These are phyloP conservation scores for Heliamphora exappendiculata DNA, from an alignment of 148 eudicot species.

Conservation along the genomic window DNA sequence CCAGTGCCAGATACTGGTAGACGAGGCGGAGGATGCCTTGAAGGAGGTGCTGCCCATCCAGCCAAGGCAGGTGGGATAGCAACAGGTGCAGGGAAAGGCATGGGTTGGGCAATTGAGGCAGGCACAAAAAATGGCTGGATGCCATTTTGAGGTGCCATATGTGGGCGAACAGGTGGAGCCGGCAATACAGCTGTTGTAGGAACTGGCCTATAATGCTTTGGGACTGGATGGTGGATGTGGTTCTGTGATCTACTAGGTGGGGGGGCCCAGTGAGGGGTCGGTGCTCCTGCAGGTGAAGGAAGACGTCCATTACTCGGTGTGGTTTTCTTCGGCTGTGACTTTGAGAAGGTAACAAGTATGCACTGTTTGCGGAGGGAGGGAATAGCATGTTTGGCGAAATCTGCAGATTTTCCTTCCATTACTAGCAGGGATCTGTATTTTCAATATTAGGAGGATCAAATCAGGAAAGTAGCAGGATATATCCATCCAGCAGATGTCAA, in stretches of 20 bases:
- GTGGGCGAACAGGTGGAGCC: no score
- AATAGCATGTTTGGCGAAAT: slow-evolving; percentile 40
- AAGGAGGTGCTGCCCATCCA: slow-evolving; percentile 38
- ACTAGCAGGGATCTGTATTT: slow-evolving; percentile 48
- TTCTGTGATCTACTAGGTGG: slow-evolving; percentile 34
- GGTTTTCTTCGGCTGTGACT: slow-evolving; percentile 37
- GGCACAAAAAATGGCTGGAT: slow-evolving; percentile 42
- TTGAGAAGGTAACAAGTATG: slow-evolving; percentile 43
- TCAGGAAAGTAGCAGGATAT: background rate
- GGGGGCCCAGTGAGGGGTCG: slow-evolving; percentile 36
- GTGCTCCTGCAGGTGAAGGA: slow-evolving; percentile 22
- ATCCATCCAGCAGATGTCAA: background rate
- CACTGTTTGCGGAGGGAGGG: slow-evolving; percentile 42
- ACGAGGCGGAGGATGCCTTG: slow-evolving; percentile 41
- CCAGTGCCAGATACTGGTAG: slow-evolving; percentile 60
- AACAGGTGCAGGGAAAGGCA: slow-evolving; percentile 37
- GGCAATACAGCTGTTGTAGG: slow-evolving; percentile 39
- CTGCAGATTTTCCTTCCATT: slow-evolving; percentile 50
- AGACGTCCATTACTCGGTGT: slow-evolving; percentile 13
- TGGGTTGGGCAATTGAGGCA: slow-evolving; percentile 25
- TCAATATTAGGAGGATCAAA: slow-evolving; percentile 1
- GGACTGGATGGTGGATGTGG: slow-evolving; percentile 30
- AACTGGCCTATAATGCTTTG: slow-evolving; percentile 40
- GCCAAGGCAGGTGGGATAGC: slow-evolving; percentile 35
- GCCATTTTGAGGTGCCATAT: no score